A percentile compares a stretch with the other conserved stretches of the same genome.
Evolutionary conservation across 768 basidiomycete species (phyloP).

Genomic region (Pleurotus giganteus): DNA sequence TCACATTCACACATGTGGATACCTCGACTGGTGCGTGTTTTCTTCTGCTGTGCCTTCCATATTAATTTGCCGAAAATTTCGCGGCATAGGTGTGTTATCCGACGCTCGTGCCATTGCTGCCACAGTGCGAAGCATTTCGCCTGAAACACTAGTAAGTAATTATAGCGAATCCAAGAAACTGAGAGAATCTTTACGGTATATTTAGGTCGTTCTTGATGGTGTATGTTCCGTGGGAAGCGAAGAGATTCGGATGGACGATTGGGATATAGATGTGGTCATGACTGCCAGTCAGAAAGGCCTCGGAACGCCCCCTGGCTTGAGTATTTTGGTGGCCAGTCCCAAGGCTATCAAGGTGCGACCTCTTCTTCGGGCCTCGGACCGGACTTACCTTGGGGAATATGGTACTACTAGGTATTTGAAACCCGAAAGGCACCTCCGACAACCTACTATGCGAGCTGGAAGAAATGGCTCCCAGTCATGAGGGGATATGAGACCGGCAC

Average conservation of each 20-base stretch:
- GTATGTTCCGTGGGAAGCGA: slow-evolving; percentile 94
- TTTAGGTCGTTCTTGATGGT: slow-evolving; percentile 74
- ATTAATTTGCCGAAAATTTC: neutral
- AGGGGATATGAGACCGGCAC: slow-evolving; percentile 72
- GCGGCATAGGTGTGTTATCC: slow-evolving; percentile 63
- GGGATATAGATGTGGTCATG: slow-evolving; percentile 82
- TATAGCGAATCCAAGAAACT: neutral
- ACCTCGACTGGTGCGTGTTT: slow-evolving; percentile 63
- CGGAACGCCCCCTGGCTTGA: slow-evolving; percentile 82
- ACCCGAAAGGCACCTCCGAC: slow-evolving; percentile 55
- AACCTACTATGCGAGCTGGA: slow-evolving; percentile 85
- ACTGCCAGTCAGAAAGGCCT: slow-evolving; percentile 86
- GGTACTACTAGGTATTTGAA: slow-evolving; percentile 44
- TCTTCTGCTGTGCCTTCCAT: neutral
- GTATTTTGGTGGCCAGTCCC: slow-evolving; percentile 72
- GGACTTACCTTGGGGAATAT: neutral
- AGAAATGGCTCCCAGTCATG: slow-evolving; percentile 90
- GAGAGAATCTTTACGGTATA: slow-evolving; percentile 1
- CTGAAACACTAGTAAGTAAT: slow-evolving; percentile 64
- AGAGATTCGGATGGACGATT: slow-evolving; percentile 84
- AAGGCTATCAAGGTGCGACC: slow-evolving; percentile 57
- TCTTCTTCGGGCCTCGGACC: no score
- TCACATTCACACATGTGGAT: slow-evolving; percentile 90
- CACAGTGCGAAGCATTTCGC: slow-evolving; percentile 67
- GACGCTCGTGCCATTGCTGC: slow-evolving; percentile 69